Percentiles rank a stretch among this genome's conserved stretches.
Conservation (phyloP, 768 basidiomycete species). For the Porphyrellus cyaneotinctus region DNA sequence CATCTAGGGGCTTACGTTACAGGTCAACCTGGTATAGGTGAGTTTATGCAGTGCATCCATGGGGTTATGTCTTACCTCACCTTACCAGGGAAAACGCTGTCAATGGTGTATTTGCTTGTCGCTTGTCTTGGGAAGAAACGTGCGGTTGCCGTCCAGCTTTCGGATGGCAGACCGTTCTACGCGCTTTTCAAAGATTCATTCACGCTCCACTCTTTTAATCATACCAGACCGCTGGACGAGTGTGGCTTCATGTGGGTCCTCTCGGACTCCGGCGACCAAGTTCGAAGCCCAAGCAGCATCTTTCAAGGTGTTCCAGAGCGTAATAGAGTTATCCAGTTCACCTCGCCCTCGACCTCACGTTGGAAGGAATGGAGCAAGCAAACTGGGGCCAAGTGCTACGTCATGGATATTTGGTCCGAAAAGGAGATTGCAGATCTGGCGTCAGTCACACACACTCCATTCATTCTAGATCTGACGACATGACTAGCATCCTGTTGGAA, state of each 20-base stretch:
- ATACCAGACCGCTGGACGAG: too few relatives aligned
- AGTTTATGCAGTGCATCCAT: not conserved
- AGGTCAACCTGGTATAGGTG: not conserved
- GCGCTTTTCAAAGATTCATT: too few relatives aligned
- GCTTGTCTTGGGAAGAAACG: not conserved
- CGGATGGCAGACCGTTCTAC: too few relatives aligned
- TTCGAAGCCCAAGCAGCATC: not conserved
- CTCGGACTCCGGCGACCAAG: not conserved
- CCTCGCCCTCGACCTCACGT: not conserved
- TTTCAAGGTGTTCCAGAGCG: not conserved
- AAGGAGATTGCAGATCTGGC: not conserved
- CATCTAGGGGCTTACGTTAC: not conserved
- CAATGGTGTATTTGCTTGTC: not conserved
- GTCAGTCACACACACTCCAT: not conserved
- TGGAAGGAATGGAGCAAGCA: not conserved
- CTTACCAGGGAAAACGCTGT: not conserved
- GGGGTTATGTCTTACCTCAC: not conserved
- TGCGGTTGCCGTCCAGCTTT: not conserved
- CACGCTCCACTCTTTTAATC: too few relatives aligned
- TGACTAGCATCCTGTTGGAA: not conserved
- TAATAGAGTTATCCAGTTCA: not conserved
- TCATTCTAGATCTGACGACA: not conserved
- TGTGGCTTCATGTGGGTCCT: not conserved
- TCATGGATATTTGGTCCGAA: slow-evolving; percentile 3
- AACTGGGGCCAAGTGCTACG: not conserved